Percentiles rank a stretch among this genome's conserved stretches.
phyloP scores from a whole-genome alignment of 2,329 filamentous ascomycete genomes.

The Alternaria angustiovoidea region DNA sequence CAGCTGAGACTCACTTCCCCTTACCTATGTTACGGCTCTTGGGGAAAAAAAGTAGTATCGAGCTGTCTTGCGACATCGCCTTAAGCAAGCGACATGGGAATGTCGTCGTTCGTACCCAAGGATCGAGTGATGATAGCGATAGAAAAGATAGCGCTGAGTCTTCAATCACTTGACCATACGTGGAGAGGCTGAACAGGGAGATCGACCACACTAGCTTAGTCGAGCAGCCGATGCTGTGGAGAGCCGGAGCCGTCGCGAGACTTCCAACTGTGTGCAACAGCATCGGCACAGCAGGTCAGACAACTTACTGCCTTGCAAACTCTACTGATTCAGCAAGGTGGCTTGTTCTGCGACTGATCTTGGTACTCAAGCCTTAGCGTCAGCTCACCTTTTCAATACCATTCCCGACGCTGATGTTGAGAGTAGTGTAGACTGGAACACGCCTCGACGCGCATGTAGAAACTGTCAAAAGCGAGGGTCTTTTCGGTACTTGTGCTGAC shows the following conservation, averaged over 20 bases:
- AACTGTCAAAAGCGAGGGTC: neutral
- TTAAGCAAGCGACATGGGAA: neutral
- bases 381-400: neutral
- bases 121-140: neutral
- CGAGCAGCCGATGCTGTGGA: neutral
- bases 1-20: neutral
- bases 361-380: neutral
- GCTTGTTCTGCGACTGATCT: neutral
- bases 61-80: neutral
- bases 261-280: neutral
- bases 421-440: neutral
- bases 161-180: neutral
- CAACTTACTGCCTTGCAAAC: neutral
- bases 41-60: neutral
- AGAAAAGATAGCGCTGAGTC: neutral
- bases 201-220: neutral
- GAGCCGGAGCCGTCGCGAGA: neutral
- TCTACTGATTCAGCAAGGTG: neutral
- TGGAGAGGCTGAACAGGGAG: neutral
- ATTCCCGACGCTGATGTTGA: neutral
- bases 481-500: neutral
- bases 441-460: neutral
- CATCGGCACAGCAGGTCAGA: neutral
- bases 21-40: neutral
- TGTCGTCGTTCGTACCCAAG: neutral